phyloP scores from a whole-genome alignment of 1,139 yeast species.

The Maudiozyma humilis region DNA sequence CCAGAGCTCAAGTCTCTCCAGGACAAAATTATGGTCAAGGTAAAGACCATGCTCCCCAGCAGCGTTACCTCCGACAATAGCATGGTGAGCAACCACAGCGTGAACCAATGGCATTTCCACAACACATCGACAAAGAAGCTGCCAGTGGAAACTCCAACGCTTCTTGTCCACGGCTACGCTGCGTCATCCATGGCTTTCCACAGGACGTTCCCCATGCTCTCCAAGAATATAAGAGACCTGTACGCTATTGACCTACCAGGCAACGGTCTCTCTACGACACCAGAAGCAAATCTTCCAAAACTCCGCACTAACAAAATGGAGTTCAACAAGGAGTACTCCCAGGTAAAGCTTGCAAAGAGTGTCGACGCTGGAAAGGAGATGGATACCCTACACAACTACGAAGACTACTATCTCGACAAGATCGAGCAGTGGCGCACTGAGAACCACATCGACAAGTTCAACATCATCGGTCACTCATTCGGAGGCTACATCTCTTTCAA shows the following conservation, averaged over 20 bases:
- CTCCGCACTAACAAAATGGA: background rate
- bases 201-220: conserved; percentile 54
- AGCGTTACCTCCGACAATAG: conserved; percentile 6
- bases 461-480: conserved; percentile 81
- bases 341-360: background rate
- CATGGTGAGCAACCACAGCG: conserved; percentile 14
- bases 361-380: background rate
- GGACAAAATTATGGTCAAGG: conserved; percentile 13
- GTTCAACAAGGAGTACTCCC: conserved; percentile 2
- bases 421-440: conserved; percentile 75
- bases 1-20: conserved; percentile 12
- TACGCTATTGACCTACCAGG: conserved; percentile 81
- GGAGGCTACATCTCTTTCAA: conserved; percentile 84
- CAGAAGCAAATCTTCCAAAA: conserved; percentile 12
- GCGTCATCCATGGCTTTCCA: conserved; percentile 84
- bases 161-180: conserved; percentile 85
- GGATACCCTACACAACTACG: conserved; percentile 37
- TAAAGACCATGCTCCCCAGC: background rate
- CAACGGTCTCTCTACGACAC: conserved; percentile 45
- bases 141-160: conserved; percentile 33
- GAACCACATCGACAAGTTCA: conserved; percentile 50
- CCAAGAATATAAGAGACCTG: conserved; percentile 39
- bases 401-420: conserved; percentile 69
- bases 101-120: conserved; percentile 26
- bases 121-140: conserved; percentile 10